These are phyloP conservation scores for Calonectria fujianensis DNA, from an alignment of 2,329 filamentous ascomycete species.

Conservation along the genomic window DNA sequence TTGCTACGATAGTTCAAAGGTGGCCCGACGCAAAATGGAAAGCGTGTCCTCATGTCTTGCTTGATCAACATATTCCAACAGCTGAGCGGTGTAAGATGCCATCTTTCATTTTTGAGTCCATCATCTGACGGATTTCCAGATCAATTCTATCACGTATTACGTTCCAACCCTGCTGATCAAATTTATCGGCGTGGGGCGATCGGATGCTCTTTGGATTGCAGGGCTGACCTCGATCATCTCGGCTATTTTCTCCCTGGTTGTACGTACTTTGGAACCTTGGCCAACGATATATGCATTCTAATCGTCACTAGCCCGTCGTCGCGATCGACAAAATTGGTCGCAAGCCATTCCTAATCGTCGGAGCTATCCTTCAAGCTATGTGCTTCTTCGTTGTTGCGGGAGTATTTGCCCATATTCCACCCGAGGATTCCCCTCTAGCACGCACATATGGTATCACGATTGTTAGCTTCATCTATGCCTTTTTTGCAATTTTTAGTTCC, in stretches of 20 bases:
- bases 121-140: background rate
- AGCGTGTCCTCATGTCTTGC: conserved; percentile 4
- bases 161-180: conserved; percentile 3
- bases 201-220: conserved; percentile 3
- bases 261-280: background rate
- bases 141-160: conserved; percentile 15
- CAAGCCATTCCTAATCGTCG: background rate
- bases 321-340: conserved; percentile 6
- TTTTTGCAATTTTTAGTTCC: conserved; percentile 14
- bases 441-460: background rate
- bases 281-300: background rate
- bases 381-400: conserved; percentile 9
- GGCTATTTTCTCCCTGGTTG: background rate
- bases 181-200: background rate
- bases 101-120: no score
- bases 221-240: conserved; percentile 17
- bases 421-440: background rate
- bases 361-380: conserved; percentile 1
- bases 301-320: background rate
- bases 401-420: conserved; percentile 3
- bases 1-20: background rate
- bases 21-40: conserved; percentile 14
- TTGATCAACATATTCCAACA: conserved; percentile 12
- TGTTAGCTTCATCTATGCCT: conserved; percentile 6
- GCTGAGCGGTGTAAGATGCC: background rate